Conservation (phyloP, 352 stramenopile species). For the Nothophytophthora sp. region DNA sequence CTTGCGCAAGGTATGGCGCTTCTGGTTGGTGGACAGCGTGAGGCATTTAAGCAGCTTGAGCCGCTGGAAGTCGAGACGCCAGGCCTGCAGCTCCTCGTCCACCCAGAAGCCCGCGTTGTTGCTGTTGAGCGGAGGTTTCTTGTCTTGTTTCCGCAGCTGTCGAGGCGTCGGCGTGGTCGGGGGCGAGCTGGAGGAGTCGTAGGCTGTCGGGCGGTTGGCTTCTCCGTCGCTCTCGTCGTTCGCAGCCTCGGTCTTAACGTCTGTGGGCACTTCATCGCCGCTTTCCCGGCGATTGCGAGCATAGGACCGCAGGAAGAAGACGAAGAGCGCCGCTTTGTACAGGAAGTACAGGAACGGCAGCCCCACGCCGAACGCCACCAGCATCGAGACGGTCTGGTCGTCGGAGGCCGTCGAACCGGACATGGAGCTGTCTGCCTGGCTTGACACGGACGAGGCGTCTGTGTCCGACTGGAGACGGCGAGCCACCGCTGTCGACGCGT, state of each 20-base stretch:
- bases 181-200: slow-evolving; percentile 30
- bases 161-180: slow-evolving; percentile 13
- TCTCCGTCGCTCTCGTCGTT: slow-evolving; percentile 18
- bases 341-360: slow-evolving; percentile 41
- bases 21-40: slow-evolving; percentile 43
- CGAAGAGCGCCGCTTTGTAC: slow-evolving; percentile 37
- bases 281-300: slow-evolving; percentile 5
- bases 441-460: slow-evolving; percentile 1
- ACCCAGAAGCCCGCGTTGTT: slow-evolving; percentile 65
- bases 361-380: slow-evolving; percentile 32
- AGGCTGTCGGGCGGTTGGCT: slow-evolving; percentile 17
- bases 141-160: slow-evolving; percentile 14
- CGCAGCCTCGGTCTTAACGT: slow-evolving; percentile 2
- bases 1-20: slow-evolving; percentile 40
- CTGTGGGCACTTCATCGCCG: neutral
- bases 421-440: slow-evolving; percentile 1
- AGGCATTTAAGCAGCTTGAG: slow-evolving; percentile 64
- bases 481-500: slow-evolving; percentile 7
- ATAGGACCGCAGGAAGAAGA: slow-evolving; percentile 38
- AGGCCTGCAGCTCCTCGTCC: slow-evolving; percentile 65
- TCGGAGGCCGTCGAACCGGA: slow-evolving; percentile 1
- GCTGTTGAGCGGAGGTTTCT: slow-evolving; percentile 21
- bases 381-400: slow-evolving; percentile 22
- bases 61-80: slow-evolving; percentile 63
- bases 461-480: slow-evolving; percentile 8